Evolutionary conservation across 2,329 filamentous ascomycete genomes (phyloP).

Genomic region (Cyphellophora attinorum): DNA sequence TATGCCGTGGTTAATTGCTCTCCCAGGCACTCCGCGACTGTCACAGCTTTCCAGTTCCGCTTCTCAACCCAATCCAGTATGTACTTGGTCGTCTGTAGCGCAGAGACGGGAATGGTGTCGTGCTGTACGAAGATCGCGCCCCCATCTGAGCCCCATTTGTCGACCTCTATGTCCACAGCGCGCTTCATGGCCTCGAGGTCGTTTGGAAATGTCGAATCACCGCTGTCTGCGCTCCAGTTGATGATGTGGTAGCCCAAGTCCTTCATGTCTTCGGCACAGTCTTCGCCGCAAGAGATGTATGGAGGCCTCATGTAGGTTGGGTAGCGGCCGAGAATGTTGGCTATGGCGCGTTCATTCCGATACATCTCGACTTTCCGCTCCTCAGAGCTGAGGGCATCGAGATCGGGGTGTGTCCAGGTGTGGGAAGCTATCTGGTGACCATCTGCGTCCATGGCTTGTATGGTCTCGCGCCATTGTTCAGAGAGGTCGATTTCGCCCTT

Average conservation of each 20-base stretch:
- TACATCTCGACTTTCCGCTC: conserved; percentile 33
- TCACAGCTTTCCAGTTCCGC: conserved; percentile 22
- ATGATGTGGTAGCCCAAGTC: conserved; percentile 41
- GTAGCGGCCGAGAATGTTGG: conserved; percentile 38
- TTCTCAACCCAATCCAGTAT: conserved; percentile 5
- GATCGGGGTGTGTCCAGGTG: conserved; percentile 42
- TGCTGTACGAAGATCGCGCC: conserved; percentile 13
- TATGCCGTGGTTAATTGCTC: conserved; percentile 32
- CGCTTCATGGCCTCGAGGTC: conserved; percentile 10
- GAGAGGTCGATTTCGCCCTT: conserved; percentile 33
- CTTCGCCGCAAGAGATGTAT: conserved; percentile 31
- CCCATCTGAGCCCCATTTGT: conserved; percentile 1
- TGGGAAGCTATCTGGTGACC: conserved; percentile 45
- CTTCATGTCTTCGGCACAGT: conserved; percentile 33
- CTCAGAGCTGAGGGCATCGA: conserved; percentile 28
- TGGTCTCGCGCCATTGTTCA: conserved; percentile 26
- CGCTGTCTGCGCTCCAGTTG: conserved; percentile 37
- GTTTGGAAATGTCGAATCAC: conserved; percentile 28
- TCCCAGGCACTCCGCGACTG: conserved; percentile 33
- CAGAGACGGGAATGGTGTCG: conserved; percentile 10
- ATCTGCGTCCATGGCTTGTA: conserved; percentile 31
- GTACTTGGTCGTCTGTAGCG: conserved; percentile 11
- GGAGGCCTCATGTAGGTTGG: conserved; percentile 47
- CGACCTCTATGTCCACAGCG: conserved; percentile 6
- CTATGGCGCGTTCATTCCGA: conserved; percentile 38